Conservation (phyloP, 2,329 filamentous ascomycete species). For the Aureobasidium pullulans region DNA sequence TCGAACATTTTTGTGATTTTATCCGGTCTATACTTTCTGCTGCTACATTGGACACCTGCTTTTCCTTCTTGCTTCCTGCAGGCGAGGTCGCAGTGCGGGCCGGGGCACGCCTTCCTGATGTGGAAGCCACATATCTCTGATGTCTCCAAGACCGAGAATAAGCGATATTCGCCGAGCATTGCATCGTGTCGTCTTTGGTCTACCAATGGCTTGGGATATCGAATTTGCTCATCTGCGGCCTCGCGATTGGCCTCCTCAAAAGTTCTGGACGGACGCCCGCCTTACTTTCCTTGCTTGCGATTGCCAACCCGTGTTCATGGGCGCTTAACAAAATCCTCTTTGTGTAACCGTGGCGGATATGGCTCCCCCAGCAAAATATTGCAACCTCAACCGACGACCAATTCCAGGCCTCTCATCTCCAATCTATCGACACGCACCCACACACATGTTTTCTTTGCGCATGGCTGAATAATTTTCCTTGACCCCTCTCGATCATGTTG, state of each 20-base stretch:
- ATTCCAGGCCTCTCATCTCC: not conserved
- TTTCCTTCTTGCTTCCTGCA: not conserved
- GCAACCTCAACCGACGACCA: not conserved
- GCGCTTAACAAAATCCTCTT: not conserved
- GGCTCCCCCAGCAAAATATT: not conserved
- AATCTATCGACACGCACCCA: not conserved
- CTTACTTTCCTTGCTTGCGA: not conserved
- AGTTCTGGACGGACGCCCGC: not conserved
- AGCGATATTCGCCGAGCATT: slow-evolving; percentile 1
- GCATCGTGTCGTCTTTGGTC: not conserved
- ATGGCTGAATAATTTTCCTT: not conserved
- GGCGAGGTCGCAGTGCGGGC: not conserved
- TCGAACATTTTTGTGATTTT: not conserved
- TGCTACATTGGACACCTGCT: not conserved
- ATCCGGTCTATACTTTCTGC: not conserved
- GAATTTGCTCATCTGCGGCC: not conserved
- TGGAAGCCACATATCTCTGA: not conserved
- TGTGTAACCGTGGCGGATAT: not conserved
- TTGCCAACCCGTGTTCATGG: not conserved
- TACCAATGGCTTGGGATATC: not conserved
- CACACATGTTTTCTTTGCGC: not conserved
- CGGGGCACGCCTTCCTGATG: not conserved
- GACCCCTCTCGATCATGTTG: not conserved
- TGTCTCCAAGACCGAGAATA: not conserved
- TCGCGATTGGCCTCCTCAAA: not conserved